Evolutionary conservation across 768 basidiomycete species (phyloP), one percentile per base, ranked within the genome.

Genomic region (Udeniomyces megalosporus): DNA sequence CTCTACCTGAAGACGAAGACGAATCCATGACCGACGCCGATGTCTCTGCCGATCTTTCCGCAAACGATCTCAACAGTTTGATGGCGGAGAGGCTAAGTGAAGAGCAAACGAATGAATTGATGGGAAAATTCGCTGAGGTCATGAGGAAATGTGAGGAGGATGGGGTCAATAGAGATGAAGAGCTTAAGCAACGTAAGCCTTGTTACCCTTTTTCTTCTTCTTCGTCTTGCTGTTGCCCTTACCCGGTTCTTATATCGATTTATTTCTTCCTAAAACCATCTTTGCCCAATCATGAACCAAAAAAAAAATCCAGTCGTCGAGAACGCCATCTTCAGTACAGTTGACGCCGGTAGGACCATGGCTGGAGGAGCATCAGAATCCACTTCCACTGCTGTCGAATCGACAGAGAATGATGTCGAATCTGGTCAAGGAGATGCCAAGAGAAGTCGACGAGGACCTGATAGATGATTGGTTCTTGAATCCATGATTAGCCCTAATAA

Each of bases 11-110:
- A 32, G 56, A 38, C 48, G 38, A 28, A 8, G 51, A 53, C 15
- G 48, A 50, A 11, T 34, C 53, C 45, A 35, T 38, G 10, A 46
- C 44, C 17, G 56, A 58, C 44, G 56, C 32, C 4, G 46, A 58
- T 32, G 53, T 58, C 12, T 49, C 48, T 29, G 58, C 38, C 2
- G 42, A 52, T 20, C 51, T 64, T 42, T 52, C 62, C 1, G 35
- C 56, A 51, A 55, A 47, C 24, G 35, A 60, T 26, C 58, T 65
- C 26, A 45, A 32, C 34, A 34, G 35, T 28, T 15, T 65, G n/a
- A 60, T 65, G 58, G 63, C 63, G 32, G 63, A 65, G 58, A 56
- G 58, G n/a, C 28, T 65, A 44, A 65, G 42, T 7, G 63, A 65
- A 44, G 63, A 60, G 26, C 63, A 65, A 52, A 65, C 63, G 52